A percentile compares a stretch with the other conserved stretches of the same genome.
Conservation (phyloP, 768 basidiomycete species). For the Boletus vinaceobasis region DNA sequence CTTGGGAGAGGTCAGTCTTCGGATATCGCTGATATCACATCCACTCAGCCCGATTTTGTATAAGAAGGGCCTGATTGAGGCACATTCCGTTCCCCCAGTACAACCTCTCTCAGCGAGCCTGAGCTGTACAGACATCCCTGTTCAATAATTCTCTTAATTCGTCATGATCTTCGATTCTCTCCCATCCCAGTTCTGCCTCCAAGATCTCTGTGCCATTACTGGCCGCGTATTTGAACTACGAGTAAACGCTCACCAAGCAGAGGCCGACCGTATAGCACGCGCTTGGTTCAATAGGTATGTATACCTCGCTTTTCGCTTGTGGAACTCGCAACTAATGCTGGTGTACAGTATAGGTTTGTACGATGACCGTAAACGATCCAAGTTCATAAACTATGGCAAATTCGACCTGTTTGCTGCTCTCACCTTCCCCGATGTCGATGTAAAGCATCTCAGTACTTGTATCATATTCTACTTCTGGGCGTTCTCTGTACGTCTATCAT, state of each 20-base stretch:
- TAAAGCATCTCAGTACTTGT: conserved; percentile 33
- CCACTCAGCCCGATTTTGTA: conserved; percentile 20
- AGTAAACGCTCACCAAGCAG: conserved; percentile 31
- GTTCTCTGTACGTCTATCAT: conserved; percentile 30
- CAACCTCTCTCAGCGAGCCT: conserved; percentile 24
- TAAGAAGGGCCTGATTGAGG: conserved; percentile 26
- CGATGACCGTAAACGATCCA: conserved; percentile 32
- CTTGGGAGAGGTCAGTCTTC: conserved; percentile 18
- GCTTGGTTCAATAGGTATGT: conserved; percentile 34
- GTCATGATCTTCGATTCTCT: conserved; percentile 32
- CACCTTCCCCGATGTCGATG: conserved; percentile 37
- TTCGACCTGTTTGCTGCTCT: conserved; percentile 39
- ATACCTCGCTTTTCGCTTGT: background rate
- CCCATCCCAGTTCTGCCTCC: conserved; percentile 35
- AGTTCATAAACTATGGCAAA: conserved; percentile 36
- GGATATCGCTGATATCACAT: conserved; percentile 20
- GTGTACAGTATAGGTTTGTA: conserved; percentile 31
- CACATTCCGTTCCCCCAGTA: conserved; percentile 5
- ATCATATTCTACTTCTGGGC: conserved; percentile 40
- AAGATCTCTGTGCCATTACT: conserved; percentile 36
- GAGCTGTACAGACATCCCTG: conserved; percentile 21
- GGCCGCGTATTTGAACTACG: conserved; percentile 36
- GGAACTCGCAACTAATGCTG: background rate
- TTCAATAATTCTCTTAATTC: conserved; percentile 15
- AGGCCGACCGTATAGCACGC: conserved; percentile 32